phyloP scores from a whole-genome alignment of 306 rosid species.

The Astragalus glycyphyllos region DNA sequence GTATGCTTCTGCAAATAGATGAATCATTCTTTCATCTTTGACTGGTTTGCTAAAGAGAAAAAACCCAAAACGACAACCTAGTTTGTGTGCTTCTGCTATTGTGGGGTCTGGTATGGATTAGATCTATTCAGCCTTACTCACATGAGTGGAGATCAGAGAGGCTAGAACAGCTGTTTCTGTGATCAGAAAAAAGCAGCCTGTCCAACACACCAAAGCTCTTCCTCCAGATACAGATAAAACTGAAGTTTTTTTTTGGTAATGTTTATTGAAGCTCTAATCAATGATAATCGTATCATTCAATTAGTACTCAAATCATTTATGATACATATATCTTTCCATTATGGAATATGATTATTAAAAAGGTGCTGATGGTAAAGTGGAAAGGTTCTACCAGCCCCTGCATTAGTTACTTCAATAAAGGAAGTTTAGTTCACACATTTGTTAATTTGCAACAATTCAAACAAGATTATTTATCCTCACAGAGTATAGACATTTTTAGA shows the following conservation, averaged over 20 bases:
- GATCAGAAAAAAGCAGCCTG: slow-evolving; percentile 5
- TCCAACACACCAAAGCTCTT: slow-evolving; percentile 13
- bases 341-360: slow-evolving; percentile 26
- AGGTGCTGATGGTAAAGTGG: slow-evolving; percentile 27
- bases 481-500: background rate
- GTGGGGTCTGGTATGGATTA: slow-evolving; percentile 24
- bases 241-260: background rate
- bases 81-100: background rate
- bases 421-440: slow-evolving; percentile 32
- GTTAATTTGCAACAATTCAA: slow-evolving; percentile 23
- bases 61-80: background rate
- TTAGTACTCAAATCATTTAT: slow-evolving; percentile 20
- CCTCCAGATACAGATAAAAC: slow-evolving; percentile 4
- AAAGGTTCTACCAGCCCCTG: slow-evolving; percentile 3
- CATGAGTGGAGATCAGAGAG: background rate
- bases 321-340: slow-evolving; percentile 6
- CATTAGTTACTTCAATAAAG: slow-evolving; percentile 3
- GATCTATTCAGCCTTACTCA: background rate
- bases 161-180: slow-evolving; percentile 14
- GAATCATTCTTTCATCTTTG: background rate
- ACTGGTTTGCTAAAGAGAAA: background rate
- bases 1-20: background rate
- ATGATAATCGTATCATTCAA: slow-evolving; percentile 30
- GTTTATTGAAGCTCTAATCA: slow-evolving; percentile 19
- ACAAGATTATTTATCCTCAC: slow-evolving; percentile 1